Conservation (phyloP, 495 filamentous ascomycete genomes). For the Neurospora sp. region DNA sequence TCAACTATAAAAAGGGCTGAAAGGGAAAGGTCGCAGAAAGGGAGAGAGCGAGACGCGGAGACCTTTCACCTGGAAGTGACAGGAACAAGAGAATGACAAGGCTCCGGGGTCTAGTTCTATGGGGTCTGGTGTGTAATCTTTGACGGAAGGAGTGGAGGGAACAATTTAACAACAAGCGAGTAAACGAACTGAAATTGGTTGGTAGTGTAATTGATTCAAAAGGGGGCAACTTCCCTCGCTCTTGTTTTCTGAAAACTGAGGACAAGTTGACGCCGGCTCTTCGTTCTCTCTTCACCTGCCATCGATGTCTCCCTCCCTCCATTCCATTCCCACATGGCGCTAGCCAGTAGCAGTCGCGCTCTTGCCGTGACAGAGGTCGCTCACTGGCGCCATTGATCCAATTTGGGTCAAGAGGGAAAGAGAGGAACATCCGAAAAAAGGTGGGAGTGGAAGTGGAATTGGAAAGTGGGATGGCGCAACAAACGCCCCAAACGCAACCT, state of each 20-base stretch:
- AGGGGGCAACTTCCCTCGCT: not conserved
- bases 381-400: not conserved
- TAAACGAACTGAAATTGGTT: not conserved
- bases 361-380: not conserved
- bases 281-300: not conserved
- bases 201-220: not conserved
- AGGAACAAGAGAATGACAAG: not conserved
- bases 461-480: not conserved
- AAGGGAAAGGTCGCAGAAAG: not conserved
- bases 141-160: not conserved
- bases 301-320: not conserved
- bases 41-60: not conserved
- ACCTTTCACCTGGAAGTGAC: not conserved
- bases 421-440: not conserved
- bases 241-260: not conserved
- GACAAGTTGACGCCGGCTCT: not conserved
- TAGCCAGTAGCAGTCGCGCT: not conserved
- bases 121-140: not conserved
- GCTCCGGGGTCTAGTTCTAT: not conserved
- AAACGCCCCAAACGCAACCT: not conserved
- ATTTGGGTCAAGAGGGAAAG: not conserved
- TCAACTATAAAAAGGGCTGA: not conserved
- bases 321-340: not conserved
- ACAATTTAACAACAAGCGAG: not conserved
- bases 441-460: not conserved